Evolutionary conservation across 306 rosid genomes (phyloP).

Genomic region (Sicyos edulis): DNA sequence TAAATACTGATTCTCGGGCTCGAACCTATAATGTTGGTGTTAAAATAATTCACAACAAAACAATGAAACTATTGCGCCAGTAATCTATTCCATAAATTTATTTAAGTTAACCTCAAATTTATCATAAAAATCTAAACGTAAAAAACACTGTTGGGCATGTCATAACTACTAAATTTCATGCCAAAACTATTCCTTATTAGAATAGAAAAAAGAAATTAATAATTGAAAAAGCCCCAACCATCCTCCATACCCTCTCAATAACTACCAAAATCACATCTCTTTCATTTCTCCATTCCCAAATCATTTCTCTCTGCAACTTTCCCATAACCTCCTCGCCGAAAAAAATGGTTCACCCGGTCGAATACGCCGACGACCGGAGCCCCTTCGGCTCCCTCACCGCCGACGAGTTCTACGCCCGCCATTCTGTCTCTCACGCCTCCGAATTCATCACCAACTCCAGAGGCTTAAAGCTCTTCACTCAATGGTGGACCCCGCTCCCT

Average conservation of each 20-base stretch:
- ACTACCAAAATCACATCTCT: neutral
- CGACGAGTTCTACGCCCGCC: conserved; percentile 73
- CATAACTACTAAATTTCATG: no score
- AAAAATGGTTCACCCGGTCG: conserved; percentile 69
- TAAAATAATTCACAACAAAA: no score
- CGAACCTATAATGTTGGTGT: no score
- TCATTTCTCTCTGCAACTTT: neutral
- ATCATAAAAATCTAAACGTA: no score
- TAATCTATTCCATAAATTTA: no score
- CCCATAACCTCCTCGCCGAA: neutral
- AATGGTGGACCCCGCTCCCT: conserved; percentile 87
- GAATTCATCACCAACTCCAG: conserved; percentile 59
- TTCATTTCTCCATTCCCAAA: neutral
- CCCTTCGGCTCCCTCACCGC: conserved; percentile 60
- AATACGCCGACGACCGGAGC: conserved; percentile 69
- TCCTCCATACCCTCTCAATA: neutral
- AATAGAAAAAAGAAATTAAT: no score
- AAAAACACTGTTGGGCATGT: no score
- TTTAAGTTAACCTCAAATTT: no score
- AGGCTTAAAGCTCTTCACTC: conserved; percentile 79
- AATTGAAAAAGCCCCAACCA: neutral
- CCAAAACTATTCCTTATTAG: neutral
- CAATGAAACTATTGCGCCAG: no score
- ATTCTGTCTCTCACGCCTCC: conserved; percentile 66
- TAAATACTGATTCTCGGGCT: no score